Conservation (phyloP, 768 basidiomycete species). For the Amanita fuliginea region DNA sequence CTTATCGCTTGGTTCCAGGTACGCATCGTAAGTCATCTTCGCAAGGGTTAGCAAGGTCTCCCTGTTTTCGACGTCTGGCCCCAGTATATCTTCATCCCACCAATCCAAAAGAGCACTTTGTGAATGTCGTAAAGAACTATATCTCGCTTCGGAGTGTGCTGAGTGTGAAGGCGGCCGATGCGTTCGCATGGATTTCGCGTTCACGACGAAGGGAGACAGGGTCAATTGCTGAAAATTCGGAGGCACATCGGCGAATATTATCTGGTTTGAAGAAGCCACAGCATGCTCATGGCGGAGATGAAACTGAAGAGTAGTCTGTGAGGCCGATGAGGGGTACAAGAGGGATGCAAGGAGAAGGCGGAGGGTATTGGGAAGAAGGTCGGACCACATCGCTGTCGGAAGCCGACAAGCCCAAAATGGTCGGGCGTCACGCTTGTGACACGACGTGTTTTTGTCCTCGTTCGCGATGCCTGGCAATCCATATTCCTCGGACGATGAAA, state of each 20-base stretch:
- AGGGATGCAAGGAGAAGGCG: slow-evolving; percentile 21
- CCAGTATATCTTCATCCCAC: slow-evolving; percentile 45
- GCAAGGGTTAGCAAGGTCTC: slow-evolving; percentile 64
- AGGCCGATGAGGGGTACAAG: slow-evolving; percentile 18
- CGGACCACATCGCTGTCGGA: slow-evolving; percentile 5
- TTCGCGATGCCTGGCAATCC: slow-evolving; percentile 11
- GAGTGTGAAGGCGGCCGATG: slow-evolving; percentile 30
- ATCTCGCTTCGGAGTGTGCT: slow-evolving; percentile 18
- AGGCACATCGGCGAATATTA: slow-evolving; percentile 39
- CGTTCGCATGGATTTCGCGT: slow-evolving; percentile 22
- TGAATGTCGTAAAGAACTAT: slow-evolving; percentile 21
- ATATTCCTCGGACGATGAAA: slow-evolving; percentile 32
- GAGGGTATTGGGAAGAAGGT: slow-evolving; percentile 6
- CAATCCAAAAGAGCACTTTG: slow-evolving; percentile 31
- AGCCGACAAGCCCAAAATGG: background rate
- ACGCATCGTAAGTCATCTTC: slow-evolving; percentile 80
- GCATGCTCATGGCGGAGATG: slow-evolving; percentile 48
- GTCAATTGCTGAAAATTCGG: slow-evolving; percentile 13
- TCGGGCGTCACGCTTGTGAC: slow-evolving; percentile 1
- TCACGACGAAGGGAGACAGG: slow-evolving; percentile 21
- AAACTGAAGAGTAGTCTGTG: slow-evolving; percentile 27
- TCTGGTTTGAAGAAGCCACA: slow-evolving; percentile 24
- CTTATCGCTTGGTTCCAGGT: slow-evolving; percentile 31
- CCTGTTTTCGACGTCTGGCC: slow-evolving; percentile 57
- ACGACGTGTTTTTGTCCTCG: background rate